These are phyloP conservation scores for Teunomyces gatunensis DNA, from an alignment of 805 yeast species.

Conservation along the genomic window DNA sequence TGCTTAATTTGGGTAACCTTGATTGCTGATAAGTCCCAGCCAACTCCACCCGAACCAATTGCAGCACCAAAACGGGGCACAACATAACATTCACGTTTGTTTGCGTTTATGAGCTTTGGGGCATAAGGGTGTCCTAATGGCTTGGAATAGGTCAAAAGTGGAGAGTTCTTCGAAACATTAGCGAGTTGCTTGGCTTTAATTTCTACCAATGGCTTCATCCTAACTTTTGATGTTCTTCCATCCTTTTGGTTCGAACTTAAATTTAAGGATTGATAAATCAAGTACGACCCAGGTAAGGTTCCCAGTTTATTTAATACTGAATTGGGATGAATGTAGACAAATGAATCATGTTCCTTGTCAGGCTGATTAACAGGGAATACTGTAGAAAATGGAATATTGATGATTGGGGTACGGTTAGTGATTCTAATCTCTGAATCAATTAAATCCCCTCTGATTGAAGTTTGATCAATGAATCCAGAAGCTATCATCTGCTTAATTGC, in stretches of 20 bases:
- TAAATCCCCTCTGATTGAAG: slow-evolving; percentile 80
- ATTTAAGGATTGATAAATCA: slow-evolving; percentile 72
- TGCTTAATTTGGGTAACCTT: slow-evolving; percentile 70
- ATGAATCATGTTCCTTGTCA: slow-evolving; percentile 43
- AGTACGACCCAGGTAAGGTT: slow-evolving; percentile 70
- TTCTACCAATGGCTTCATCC: slow-evolving; percentile 77
- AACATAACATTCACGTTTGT: slow-evolving; percentile 82
- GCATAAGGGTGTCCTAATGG: slow-evolving; percentile 91
- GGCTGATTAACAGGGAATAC: slow-evolving; percentile 43
- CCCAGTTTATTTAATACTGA: slow-evolving; percentile 64
- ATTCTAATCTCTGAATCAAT: slow-evolving; percentile 60
- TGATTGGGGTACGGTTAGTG: slow-evolving; percentile 56
- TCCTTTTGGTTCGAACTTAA: slow-evolving; percentile 46
- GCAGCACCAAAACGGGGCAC: slow-evolving; percentile 87
- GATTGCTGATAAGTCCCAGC: slow-evolving; percentile 84
- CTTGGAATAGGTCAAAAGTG: slow-evolving; percentile 78
- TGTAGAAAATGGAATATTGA: slow-evolving; percentile 64
- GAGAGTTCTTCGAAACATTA: slow-evolving; percentile 70
- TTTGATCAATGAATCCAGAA: slow-evolving; percentile 89
- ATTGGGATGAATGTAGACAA: slow-evolving; percentile 76
- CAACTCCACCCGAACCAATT: slow-evolving; percentile 78
- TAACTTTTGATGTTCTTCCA: slow-evolving; percentile 42
- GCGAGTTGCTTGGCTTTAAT: slow-evolving; percentile 72
- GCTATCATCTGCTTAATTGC: slow-evolving; percentile 89
- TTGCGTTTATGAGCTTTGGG: slow-evolving; percentile 62